Percentiles rank a stretch among this genome's conserved stretches.
These are phyloP conservation scores for Ochetophila trinervis DNA, from an alignment of 306 rosid genomes.

Conservation along the genomic window DNA sequence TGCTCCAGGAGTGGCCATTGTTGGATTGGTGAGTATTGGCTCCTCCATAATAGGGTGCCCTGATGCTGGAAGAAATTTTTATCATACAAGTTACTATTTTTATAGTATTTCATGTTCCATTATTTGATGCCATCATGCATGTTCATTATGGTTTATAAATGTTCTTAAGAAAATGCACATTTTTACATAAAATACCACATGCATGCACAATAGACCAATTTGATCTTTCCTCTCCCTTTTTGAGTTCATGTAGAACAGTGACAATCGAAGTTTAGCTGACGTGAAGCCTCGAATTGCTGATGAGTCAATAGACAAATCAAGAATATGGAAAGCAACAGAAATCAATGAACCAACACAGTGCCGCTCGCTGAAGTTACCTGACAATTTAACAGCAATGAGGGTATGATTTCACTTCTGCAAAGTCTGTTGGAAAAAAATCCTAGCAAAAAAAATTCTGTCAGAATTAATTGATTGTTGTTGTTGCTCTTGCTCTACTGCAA, in stretches of 20 bases:
- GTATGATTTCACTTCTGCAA: constrained; percentile 35
- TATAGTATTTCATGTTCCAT: not conserved
- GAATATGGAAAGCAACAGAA: constrained; percentile 88
- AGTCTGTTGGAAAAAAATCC: not conserved
- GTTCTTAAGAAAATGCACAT: too few relatives aligned
- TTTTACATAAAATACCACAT: too few relatives aligned
- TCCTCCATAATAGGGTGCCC: constrained; percentile 8
- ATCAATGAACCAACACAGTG: constrained; percentile 77
- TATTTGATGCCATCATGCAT: not conserved
- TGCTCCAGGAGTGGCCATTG: constrained; percentile 69
- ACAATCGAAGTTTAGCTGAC: constrained; percentile 72
- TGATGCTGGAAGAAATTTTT: not conserved
- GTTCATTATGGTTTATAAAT: not conserved
- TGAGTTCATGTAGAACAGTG: constrained; percentile 64
- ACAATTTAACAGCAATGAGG: constrained; percentile 71
- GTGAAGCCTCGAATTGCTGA: constrained; percentile 89
- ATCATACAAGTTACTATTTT: not conserved
- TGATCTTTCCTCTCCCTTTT: constrained; percentile 19
- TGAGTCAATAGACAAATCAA: constrained; percentile 78
- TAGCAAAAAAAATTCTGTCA: not conserved
- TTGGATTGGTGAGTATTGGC: constrained; percentile 68
- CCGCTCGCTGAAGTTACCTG: constrained; percentile 85
- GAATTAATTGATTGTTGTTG: not conserved
- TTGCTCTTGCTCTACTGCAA: not conserved
- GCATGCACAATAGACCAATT: not conserved